phyloP scores from a whole-genome alignment of 108 stramenopile genomes.

The Skeletonema marinoi region DNA sequence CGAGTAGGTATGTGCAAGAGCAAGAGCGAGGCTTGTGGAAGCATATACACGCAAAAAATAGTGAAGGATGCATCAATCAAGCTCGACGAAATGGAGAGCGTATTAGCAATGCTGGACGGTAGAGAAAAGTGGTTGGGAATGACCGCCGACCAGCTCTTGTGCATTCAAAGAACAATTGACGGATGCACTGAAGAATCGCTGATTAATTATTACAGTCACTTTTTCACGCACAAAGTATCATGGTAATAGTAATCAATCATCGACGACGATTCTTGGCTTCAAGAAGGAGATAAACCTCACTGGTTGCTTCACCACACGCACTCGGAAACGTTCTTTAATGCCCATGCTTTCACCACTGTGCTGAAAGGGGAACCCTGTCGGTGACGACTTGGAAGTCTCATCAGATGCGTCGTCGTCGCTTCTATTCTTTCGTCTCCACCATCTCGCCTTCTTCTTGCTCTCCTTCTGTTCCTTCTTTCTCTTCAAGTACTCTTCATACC shows the following conservation, averaged over 20 bases:
- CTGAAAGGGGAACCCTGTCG: conserved; percentile 68
- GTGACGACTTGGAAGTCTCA: not conserved
- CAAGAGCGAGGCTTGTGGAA: too few relatives aligned
- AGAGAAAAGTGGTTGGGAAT: too few relatives aligned
- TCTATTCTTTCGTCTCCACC: not conserved
- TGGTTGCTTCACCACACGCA: conserved; percentile 51
- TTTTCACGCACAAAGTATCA: not conserved
- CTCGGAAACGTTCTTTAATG: conserved; percentile 45
- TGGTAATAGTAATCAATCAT: conserved; percentile 14
- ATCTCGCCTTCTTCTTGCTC: not conserved
- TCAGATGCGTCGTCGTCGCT: not conserved
- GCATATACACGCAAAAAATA: too few relatives aligned
- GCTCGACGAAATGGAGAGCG: too few relatives aligned
- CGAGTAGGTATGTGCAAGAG: too few relatives aligned
- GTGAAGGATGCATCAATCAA: too few relatives aligned
- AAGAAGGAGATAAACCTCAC: conserved; percentile 68
- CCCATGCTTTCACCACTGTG: conserved; percentile 76
- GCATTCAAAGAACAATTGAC: too few relatives aligned
- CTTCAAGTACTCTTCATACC: conserved; percentile 26
- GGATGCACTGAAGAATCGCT: too few relatives aligned
- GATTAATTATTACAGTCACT: not conserved
- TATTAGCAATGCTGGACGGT: too few relatives aligned
- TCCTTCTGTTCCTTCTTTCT: conserved; percentile 2
- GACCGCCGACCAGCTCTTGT: too few relatives aligned
- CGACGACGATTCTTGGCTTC: conserved; percentile 49